phyloP scores from a whole-genome alignment of 805 yeast genomes.

The Naumovozyma baii region DNA sequence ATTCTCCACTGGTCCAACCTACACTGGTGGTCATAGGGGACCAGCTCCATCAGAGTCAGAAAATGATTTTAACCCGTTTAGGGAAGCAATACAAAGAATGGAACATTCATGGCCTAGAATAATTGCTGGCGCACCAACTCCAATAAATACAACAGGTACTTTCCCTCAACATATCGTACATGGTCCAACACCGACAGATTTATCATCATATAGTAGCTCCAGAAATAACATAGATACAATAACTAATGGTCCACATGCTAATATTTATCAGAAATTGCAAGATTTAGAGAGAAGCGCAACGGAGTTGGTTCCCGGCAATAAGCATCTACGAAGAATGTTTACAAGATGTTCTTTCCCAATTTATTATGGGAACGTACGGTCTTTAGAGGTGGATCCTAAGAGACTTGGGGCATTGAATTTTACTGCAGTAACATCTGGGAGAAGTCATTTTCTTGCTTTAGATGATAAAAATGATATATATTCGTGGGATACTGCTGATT shows the following conservation, averaged over 20 bases:
- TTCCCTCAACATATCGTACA: conserved; percentile 1
- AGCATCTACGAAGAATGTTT: conserved; percentile 23
- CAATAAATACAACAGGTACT: conserved; percentile 18
- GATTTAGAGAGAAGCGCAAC: conserved; percentile 13
- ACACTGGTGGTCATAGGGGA: conserved; percentile 34
- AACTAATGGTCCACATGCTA: conserved; percentile 17
- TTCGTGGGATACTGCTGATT: conserved; percentile 49
- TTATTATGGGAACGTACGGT: conserved; percentile 4
- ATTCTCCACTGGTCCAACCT: conserved; percentile 42
- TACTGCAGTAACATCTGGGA: conserved; percentile 47
- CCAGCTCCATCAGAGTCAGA: conserved; percentile 33
- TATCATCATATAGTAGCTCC: neutral
- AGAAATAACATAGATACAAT: neutral
- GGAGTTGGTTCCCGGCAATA: conserved; percentile 20
- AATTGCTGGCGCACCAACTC: conserved; percentile 9
- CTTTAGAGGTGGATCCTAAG: conserved; percentile 11
- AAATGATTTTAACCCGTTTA: conserved; percentile 30
- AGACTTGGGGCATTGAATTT: conserved; percentile 28
- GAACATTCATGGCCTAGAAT: conserved; percentile 18
- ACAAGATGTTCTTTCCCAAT: conserved; percentile 21
- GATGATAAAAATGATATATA: conserved; percentile 41
- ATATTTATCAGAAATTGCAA: conserved; percentile 21
- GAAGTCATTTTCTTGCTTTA: conserved; percentile 54
- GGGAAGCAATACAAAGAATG: conserved; percentile 17
- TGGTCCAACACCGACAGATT: conserved; percentile 13